Conservation (phyloP, 176 grass and related monocot genomes). For the Chrysopogon serrulatus region DNA sequence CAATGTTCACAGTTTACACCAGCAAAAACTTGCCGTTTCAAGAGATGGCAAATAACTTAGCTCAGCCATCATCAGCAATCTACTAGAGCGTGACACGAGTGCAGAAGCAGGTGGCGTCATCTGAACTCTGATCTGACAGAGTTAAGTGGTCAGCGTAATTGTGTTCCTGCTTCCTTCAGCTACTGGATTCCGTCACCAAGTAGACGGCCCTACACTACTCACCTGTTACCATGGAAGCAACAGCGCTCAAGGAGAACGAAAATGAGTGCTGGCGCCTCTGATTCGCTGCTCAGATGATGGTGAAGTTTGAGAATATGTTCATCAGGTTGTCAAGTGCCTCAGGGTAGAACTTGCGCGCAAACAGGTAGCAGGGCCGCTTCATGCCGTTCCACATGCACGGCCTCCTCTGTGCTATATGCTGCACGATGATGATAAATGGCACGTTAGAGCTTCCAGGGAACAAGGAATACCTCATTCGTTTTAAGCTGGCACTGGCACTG, state of each 20-base stretch:
- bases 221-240: neutral
- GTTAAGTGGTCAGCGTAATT: neutral
- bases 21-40: neutral
- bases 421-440: neutral
- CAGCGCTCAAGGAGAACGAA: neutral
- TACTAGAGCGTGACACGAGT: neutral
- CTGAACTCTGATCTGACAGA: neutral
- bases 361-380: constrained; percentile 82
- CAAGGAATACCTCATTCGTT: neutral
- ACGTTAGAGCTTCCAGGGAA: neutral
- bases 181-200: neutral
- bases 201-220: too few relatives aligned
- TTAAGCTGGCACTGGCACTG: neutral
- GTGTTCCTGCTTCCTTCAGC: neutral
- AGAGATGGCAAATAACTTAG: neutral
- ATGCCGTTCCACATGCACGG: constrained; percentile 85
- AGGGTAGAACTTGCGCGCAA: constrained; percentile 71
- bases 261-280: neutral
- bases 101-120: neutral
- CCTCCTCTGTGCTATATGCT: constrained; percentile 51
- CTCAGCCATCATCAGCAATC: neutral
- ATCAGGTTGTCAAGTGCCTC: constrained; percentile 77
- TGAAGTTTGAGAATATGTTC: constrained; percentile 87
- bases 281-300: constrained; percentile 38
- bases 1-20: neutral